Evolutionary conservation across 768 basidiomycete species (phyloP).

Genomic region (Phallus indusiatus): DNA sequence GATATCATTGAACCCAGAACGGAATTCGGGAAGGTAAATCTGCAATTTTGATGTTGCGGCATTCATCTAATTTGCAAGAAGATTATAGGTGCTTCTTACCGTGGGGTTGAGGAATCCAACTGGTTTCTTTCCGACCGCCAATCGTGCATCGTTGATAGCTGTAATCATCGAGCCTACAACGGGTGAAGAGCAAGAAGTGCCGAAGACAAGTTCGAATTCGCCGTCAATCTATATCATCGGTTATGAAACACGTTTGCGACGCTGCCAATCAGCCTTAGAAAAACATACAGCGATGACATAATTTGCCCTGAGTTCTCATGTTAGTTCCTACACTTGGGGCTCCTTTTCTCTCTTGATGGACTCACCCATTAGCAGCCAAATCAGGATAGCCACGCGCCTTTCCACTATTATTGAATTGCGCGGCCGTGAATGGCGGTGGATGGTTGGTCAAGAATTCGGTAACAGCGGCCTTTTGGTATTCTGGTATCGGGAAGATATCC

Average conservation of each 20-base stretch:
- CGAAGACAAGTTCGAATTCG: constrained; percentile 23
- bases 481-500: constrained; percentile 32
- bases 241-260: too few relatives aligned
- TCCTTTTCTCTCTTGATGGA: not conserved
- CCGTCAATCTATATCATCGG: constrained; percentile 18
- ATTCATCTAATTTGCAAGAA: not conserved
- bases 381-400: constrained; percentile 50
- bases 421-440: constrained; percentile 31
- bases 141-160: constrained; percentile 29
- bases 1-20: constrained; percentile 32
- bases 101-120: constrained; percentile 19
- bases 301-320: constrained; percentile 27
- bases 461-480: constrained; percentile 40
- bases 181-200: constrained; percentile 29
- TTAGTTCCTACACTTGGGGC: constrained; percentile 16
- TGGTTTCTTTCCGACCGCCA: constrained; percentile 24
- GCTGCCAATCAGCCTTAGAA: too few relatives aligned
- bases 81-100: not conserved
- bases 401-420: constrained; percentile 38
- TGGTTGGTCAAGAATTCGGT: constrained; percentile 30
- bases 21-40: constrained; percentile 19
- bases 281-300: constrained; percentile 23
- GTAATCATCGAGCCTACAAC: constrained; percentile 26
- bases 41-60: not conserved
- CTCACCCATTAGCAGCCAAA: constrained; percentile 43